A percentile compares a stretch with the other conserved stretches of the same genome.
These are phyloP conservation scores for Sphaerobolus stellatus DNA, from an alignment of 1,284 basidiomycete genomes.

Conservation along the genomic window DNA sequence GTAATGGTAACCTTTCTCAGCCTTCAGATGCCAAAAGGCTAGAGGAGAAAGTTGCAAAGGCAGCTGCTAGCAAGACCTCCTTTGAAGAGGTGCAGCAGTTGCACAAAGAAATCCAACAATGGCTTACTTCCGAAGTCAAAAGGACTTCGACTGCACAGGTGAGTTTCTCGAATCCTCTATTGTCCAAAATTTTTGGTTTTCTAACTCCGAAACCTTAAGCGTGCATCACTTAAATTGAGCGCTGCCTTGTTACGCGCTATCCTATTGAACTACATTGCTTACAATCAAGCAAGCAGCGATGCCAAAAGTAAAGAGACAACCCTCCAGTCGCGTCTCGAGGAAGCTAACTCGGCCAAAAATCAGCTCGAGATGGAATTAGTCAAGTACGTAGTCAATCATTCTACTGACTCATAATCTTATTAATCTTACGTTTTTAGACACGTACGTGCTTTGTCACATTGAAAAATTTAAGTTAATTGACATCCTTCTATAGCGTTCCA, in stretches of 20 bases:
- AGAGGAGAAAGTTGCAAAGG: constrained; percentile 72
- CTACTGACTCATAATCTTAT: constrained; percentile 16
- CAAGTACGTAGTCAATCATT: constrained; percentile 43
- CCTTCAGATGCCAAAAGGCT: constrained; percentile 60
- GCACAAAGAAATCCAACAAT: constrained; percentile 71
- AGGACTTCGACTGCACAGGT: constrained; percentile 7
- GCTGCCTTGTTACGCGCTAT: constrained; percentile 73
- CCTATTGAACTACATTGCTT: constrained; percentile 73
- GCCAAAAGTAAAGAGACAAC: constrained; percentile 59
- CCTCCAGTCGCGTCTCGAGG: constrained; percentile 62
- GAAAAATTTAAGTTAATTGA: neutral
- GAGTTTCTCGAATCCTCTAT: constrained; percentile 20
- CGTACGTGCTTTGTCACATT: constrained; percentile 20
- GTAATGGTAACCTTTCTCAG: constrained; percentile 16
- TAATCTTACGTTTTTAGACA: constrained; percentile 32
- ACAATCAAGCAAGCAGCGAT: constrained; percentile 66
- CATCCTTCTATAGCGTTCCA: constrained; percentile 45
- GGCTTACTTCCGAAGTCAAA: constrained; percentile 59
- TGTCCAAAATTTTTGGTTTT: constrained; percentile 14
- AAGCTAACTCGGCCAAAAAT: constrained; percentile 53
- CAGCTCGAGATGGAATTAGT: constrained; percentile 66
- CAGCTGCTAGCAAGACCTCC: constrained; percentile 80
- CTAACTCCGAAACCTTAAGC: constrained; percentile 33
- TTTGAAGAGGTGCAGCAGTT: constrained; percentile 75
- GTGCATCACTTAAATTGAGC: constrained; percentile 62